These are phyloP conservation scores for Basidiobolus meristosporus DNA, from an alignment of 371 early-diverging fungal genomes.

Conservation along the genomic window DNA sequence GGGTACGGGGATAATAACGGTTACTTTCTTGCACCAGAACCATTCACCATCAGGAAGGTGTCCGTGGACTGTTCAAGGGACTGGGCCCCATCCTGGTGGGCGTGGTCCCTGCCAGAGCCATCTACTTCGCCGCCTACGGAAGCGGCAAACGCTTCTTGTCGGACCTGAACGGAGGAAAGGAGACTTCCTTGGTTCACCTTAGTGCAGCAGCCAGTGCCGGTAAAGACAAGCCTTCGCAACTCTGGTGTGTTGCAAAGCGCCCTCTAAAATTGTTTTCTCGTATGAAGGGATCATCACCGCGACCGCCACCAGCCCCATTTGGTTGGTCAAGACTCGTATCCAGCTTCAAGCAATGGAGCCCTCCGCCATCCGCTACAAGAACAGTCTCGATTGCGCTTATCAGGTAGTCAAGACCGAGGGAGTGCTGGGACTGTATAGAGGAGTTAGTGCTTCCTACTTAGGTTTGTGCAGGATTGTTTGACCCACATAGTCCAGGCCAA, in stretches of 20 bases:
- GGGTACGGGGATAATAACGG: too few species aligned
- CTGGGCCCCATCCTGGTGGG: conserved; percentile 84
- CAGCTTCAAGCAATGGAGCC: conserved; percentile 47
- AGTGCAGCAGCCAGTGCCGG: conserved; percentile 74
- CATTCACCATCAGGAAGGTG: conserved; percentile 63
- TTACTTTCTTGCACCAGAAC: conserved; percentile 13
- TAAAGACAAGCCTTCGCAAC: not conserved
- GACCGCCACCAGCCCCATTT: conserved; percentile 81
- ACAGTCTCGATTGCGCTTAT: conserved; percentile 51
- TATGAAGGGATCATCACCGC: conserved; percentile 32
- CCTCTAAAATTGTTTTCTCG: not conserved
- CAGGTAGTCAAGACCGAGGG: conserved; percentile 64
- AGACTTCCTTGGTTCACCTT: conserved; percentile 64
- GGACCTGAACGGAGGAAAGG: conserved; percentile 48
- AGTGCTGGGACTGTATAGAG: conserved; percentile 64
- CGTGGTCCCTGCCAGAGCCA: conserved; percentile 75
- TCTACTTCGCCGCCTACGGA: conserved; percentile 79
- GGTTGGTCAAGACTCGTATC: conserved; percentile 91
- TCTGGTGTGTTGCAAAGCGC: too few species aligned
- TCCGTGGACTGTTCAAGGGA: conserved; percentile 78
- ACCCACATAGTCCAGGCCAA: not conserved
- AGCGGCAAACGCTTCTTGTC: conserved; percentile 65
- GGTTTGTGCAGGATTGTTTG: conserved; percentile 7
- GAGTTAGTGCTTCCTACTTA: conserved; percentile 75
- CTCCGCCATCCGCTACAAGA: conserved; percentile 27